phyloP scores from a whole-genome alignment of 768 basidiomycete genomes.

The Kwoniella sp. region DNA sequence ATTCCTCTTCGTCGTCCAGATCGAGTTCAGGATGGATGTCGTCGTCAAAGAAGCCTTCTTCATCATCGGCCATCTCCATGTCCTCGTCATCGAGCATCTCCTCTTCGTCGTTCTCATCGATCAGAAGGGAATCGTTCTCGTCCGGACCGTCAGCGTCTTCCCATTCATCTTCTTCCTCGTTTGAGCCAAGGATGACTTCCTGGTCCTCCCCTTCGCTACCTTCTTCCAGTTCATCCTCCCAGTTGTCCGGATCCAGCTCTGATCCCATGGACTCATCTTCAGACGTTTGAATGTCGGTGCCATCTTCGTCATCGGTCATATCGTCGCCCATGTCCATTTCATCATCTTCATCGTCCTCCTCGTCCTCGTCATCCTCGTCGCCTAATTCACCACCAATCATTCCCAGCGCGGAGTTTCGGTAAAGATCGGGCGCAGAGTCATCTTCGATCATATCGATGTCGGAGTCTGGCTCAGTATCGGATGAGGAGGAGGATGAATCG shows the following conservation, averaged over 20 bases:
- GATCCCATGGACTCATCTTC: conserved; percentile 47
- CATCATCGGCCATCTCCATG: conserved; percentile 28
- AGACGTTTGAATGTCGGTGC: conserved; percentile 52
- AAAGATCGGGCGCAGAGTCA: conserved; percentile 79
- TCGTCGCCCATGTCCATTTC: conserved; percentile 52
- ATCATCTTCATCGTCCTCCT: conserved; percentile 64
- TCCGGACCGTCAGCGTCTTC: conserved; percentile 5
- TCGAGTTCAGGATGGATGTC: conserved; percentile 52
- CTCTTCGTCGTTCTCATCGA: conserved; percentile 11
- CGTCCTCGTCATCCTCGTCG: conserved; percentile 63
- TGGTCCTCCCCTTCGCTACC: conserved; percentile 30
- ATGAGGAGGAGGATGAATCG: conserved; percentile 47
- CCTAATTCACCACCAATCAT: conserved; percentile 64
- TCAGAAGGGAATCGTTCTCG: neutral
- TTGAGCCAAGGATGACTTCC: conserved; percentile 25
- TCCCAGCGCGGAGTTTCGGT: conserved; percentile 93
- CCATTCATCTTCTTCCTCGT: conserved; percentile 27
- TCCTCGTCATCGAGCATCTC: conserved; percentile 23
- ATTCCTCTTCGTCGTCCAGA: conserved; percentile 53
- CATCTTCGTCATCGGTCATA: conserved; percentile 41
- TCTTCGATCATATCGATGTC: conserved; percentile 53
- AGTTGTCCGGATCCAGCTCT: conserved; percentile 36
- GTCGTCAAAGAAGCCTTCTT: conserved; percentile 33
- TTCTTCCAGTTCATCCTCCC: conserved; percentile 19
- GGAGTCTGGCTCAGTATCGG: conserved; percentile 61